phyloP scores from a whole-genome alignment of 805 yeast species.

The Schwanniomyces sp. region DNA sequence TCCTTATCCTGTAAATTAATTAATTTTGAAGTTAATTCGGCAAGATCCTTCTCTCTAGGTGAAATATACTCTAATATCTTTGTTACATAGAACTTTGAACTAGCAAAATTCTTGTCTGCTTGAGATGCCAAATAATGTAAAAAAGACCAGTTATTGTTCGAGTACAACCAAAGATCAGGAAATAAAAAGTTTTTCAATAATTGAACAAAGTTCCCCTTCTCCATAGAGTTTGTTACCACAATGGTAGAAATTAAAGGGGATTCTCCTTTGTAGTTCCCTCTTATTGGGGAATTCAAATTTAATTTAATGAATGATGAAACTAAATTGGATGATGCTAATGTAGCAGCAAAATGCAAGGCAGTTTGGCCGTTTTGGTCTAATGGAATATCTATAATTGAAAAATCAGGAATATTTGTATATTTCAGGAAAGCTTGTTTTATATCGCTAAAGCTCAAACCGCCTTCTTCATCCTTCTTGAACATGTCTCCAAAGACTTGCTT shows the following conservation, averaged over 20 bases:
- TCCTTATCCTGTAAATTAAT: constrained; percentile 36
- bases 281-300: constrained; percentile 35
- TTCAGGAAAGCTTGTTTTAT: constrained; percentile 23
- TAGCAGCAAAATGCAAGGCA: constrained; percentile 43
- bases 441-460: constrained; percentile 17
- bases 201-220: constrained; percentile 69
- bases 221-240: constrained; percentile 79
- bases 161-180: constrained; percentile 49
- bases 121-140: constrained; percentile 79
- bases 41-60: constrained; percentile 15
- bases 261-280: constrained; percentile 41
- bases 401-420: constrained; percentile 15
- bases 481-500: constrained; percentile 33
- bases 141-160: constrained; percentile 73
- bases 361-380: constrained; percentile 41
- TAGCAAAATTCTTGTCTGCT: constrained; percentile 28
- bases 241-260: constrained; percentile 66
- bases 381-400: constrained; percentile 29
- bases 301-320: constrained; percentile 34
- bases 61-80: constrained; percentile 36
- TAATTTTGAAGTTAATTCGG: constrained; percentile 18
- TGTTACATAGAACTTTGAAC: constrained; percentile 32
- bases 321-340: constrained; percentile 36
- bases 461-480: constrained; percentile 27
- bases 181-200: constrained; percentile 65